Evolutionary conservation across 202 grass and related monocot species (phyloP).

Genomic region (Zizania palustris): DNA sequence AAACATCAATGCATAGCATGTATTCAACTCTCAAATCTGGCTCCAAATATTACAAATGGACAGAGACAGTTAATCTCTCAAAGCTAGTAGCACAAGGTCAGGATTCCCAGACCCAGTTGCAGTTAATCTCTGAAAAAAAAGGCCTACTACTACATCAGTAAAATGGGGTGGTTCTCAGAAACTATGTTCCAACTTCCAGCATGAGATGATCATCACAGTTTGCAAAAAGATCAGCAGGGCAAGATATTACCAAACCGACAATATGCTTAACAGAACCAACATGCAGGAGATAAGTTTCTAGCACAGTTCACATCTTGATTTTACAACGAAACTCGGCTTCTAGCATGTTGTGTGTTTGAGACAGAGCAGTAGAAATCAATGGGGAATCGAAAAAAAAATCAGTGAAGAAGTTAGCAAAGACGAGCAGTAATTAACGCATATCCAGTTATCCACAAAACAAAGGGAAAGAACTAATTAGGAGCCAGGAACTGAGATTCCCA

Average conservation of each 20-base stretch:
- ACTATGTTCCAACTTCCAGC: neutral
- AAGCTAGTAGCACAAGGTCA: no score
- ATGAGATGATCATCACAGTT: neutral
- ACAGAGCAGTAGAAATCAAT: neutral
- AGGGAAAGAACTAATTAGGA: neutral
- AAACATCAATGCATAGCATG: neutral
- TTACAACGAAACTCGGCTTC: neutral
- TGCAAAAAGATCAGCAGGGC: neutral
- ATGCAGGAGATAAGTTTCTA: neutral
- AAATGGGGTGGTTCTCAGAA: neutral
- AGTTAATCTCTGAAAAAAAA: no score
- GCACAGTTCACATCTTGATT: conserved; percentile 5
- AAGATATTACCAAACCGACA: neutral
- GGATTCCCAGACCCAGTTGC: no score
- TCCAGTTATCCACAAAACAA: conserved; percentile 6
- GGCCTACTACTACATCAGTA: neutral
- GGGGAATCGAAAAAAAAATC: neutral
- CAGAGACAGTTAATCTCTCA: no score
- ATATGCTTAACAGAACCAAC: neutral
- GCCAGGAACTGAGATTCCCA: neutral
- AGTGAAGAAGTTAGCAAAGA: neutral
- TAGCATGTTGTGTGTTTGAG: no score
- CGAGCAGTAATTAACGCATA: neutral
- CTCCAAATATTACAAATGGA: no score
- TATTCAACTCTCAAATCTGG: neutral